Evolutionary conservation across 2,329 filamentous ascomycete species (phyloP).

Genomic region (Anisogramma anomala): DNA sequence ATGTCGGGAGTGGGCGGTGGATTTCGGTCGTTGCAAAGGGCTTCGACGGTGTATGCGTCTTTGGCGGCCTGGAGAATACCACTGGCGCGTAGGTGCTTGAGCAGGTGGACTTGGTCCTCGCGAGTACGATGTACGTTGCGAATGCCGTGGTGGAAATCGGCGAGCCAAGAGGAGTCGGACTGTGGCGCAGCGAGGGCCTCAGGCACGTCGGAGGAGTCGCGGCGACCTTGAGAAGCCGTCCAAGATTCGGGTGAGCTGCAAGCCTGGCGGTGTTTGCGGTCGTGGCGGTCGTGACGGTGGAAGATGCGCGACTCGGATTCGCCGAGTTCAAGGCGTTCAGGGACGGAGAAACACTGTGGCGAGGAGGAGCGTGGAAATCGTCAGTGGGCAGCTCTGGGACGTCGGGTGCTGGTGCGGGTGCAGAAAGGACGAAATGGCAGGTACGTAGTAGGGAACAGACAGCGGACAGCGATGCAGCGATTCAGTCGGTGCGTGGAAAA

Average conservation of each 20-base stretch:
- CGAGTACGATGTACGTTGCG: slow-evolving; percentile 57
- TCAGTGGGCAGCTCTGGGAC: slow-evolving; percentile 1
- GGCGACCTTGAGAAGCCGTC: slow-evolving; percentile 21
- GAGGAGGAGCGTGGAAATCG: slow-evolving; percentile 11
- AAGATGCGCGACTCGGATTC: slow-evolving; percentile 26
- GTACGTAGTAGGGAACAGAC: too few relatives aligned
- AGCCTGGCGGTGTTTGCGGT: slow-evolving; percentile 21
- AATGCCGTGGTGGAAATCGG: slow-evolving; percentile 60
- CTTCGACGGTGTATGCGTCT: slow-evolving; percentile 41
- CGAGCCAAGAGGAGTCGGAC: slow-evolving; percentile 53
- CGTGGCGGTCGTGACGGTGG: slow-evolving; percentile 26
- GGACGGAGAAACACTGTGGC: slow-evolving; percentile 57
- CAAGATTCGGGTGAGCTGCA: slow-evolving; percentile 22
- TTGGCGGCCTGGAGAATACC: slow-evolving; percentile 33
- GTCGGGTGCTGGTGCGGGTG: too few relatives aligned
- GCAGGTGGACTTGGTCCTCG: slow-evolving; percentile 57
- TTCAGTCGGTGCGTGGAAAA: too few relatives aligned
- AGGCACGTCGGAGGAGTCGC: slow-evolving; percentile 22
- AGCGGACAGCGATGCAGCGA: too few relatives aligned
- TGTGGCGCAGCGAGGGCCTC: slow-evolving; percentile 30
- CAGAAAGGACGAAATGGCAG: too few relatives aligned
- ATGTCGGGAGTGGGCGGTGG: slow-evolving; percentile 19
- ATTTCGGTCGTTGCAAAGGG: slow-evolving; percentile 26
- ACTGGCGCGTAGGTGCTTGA: slow-evolving; percentile 33
- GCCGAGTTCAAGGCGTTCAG: slow-evolving; percentile 57